Evolutionary conservation across 2,329 filamentous ascomycete genomes (phyloP), one percentile per base, ranked within the genome.

Genomic region (Ploettnerulaceae sp.): DNA sequence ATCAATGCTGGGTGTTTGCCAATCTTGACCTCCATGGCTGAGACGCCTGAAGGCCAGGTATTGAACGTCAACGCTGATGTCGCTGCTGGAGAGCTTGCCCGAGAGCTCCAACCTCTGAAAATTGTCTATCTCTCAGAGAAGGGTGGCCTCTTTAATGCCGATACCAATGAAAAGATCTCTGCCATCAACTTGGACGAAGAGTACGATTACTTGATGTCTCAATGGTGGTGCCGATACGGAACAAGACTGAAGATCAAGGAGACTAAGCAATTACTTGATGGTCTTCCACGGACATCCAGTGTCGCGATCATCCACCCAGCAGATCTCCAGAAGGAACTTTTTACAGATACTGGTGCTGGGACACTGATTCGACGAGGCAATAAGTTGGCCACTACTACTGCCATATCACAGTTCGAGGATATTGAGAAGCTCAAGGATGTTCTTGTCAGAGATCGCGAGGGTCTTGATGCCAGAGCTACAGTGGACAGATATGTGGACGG

Each of bases 121-220:
- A 91, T 97, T 52, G 90, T 98, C 50, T 98, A 96, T 66, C 76
- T 97, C n/a, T 94, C 89, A 4, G 93, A 98, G 72, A 97, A 97
- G 76, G 93, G 93, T 39, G 93, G 91, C 6, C 72, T 98, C 25
- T 95, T 95, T 70, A 89, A 97, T 64, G 90, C 89, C 49, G 87
- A 95, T 54, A 87, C 84, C n/a, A 86, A 85, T 49, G 84, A 91
- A 73, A 95, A 95, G 73, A 97, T 97, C 63, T 95, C 91, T 5
- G 87, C 86, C 49, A 97, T 97, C 70, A 97, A 97, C 71, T 75
- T 98, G 48, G 93, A 98, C 64, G 90, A 95, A 69, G 93, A 98
- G 70, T 97, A 87, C 62, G 89, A 95, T 49, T 77, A 87, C 63
- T 77, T 96, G 62, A 95, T 97, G 89, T 77, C 81, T 47, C 89